Evolutionary conservation across 331 rosid species (phyloP).

Genomic region (Acacia pycnantha): DNA sequence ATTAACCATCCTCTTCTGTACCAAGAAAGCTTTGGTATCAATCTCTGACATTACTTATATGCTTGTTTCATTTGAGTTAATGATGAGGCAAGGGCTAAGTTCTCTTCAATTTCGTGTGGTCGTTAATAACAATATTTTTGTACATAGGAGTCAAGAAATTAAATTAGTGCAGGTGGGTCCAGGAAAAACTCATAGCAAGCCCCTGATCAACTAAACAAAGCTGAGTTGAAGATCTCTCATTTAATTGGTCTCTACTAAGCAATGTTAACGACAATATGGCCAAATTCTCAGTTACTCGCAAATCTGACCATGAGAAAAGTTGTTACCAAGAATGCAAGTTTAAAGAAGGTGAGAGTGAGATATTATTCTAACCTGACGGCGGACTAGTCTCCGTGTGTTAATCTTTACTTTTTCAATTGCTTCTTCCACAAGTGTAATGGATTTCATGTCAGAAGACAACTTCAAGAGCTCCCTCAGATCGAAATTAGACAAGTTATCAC

Average conservation of each 20-base stretch:
- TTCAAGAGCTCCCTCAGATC: slow-evolving; percentile 46
- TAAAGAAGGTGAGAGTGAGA: neutral
- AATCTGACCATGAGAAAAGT: slow-evolving; percentile 14
- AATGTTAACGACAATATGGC: slow-evolving; percentile 21
- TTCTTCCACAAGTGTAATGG: slow-evolving; percentile 53
- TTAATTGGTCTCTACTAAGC: neutral
- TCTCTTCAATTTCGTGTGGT: neutral
- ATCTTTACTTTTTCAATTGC: slow-evolving; percentile 77
- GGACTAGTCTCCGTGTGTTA: slow-evolving; percentile 82
- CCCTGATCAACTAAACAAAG: neutral
- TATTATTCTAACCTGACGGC: slow-evolving; percentile 66
- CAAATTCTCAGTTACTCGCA: slow-evolving; percentile 17
- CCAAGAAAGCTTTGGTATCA: slow-evolving; percentile 30
- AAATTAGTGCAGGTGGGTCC: too few relatives aligned
- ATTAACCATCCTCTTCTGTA: slow-evolving; percentile 75
- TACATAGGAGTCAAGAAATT: neutral
- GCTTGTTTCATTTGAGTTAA: slow-evolving; percentile 1
- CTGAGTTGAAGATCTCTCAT: neutral
- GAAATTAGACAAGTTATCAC: slow-evolving; percentile 39
- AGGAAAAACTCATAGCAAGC: too few relatives aligned
- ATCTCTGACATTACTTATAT: slow-evolving; percentile 2
- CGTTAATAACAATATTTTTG: slow-evolving; percentile 7
- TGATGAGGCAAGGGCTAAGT: slow-evolving; percentile 1
- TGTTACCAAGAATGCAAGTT: slow-evolving; percentile 9
- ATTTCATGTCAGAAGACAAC: slow-evolving; percentile 39